Percentiles rank a stretch among this genome's conserved stretches.
Conservation (phyloP, 169 alveolate genomes). For the Cryptosporidium felis region DNA sequence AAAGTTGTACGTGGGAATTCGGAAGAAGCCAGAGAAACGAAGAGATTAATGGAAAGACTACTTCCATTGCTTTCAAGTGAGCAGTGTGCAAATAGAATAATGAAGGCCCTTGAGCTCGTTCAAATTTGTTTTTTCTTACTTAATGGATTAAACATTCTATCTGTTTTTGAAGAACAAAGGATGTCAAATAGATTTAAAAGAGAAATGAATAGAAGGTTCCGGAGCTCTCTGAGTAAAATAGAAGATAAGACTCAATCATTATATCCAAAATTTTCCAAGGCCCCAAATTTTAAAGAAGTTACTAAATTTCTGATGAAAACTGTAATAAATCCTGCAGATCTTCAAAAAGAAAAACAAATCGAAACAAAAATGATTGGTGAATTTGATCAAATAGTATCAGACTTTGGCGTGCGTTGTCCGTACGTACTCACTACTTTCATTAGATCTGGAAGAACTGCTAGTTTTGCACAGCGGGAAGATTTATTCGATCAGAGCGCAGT, state of each 20-base stretch:
- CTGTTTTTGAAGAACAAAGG: conserved; percentile 59
- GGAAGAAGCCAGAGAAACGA: conserved; percentile 11
- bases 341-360: not conserved
- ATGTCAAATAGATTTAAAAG: conserved; percentile 7
- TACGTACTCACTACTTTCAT: conserved; percentile 8
- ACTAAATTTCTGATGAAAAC: conserved; percentile 1
- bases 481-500: conserved; percentile 2
- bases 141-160: conserved; percentile 45
- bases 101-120: conserved; percentile 27
- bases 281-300: conserved; percentile 44
- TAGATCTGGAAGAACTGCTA: not conserved
- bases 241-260: conserved; percentile 12
- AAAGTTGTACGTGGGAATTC: not conserved
- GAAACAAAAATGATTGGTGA: not conserved
- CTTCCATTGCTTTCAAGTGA: conserved; percentile 28
- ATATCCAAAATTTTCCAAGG: conserved; percentile 41
- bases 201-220: conserved; percentile 47
- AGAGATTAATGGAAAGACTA: conserved; percentile 13
- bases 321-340: not conserved
- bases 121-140: conserved; percentile 39
- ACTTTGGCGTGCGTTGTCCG: conserved; percentile 65
- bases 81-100: not conserved
- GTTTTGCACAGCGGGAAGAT: not conserved
- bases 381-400: conserved; percentile 6
- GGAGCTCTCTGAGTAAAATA: not conserved